phyloP scores from a whole-genome alignment of 169 alveolate species.

The Plasmodium falciparum region DNA sequence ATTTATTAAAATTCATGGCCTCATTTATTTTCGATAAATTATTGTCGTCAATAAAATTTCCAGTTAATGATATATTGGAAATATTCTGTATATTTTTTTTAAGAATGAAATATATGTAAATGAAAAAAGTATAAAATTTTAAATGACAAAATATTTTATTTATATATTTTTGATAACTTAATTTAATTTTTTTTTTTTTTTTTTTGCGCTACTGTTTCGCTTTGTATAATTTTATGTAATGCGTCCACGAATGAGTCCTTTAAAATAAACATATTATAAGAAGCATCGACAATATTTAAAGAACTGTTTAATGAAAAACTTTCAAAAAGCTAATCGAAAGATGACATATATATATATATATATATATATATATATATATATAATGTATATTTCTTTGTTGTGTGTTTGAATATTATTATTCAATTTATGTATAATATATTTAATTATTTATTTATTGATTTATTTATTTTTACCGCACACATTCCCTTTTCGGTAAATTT shows the following conservation, averaged over 20 bases:
- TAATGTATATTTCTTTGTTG: no score
- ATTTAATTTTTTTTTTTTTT: background rate
- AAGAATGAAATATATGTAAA: no score
- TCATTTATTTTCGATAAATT: conserved; percentile 59
- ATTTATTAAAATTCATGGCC: conserved; percentile 56
- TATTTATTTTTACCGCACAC: conserved; percentile 13
- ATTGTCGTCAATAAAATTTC: conserved; percentile 34
- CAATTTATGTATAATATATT: no score
- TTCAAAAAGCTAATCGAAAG: conserved; percentile 48
- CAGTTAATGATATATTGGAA: conserved; percentile 40
- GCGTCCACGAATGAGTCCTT: conserved; percentile 26
- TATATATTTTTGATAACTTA: background rate
- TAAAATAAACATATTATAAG: conserved; percentile 71
- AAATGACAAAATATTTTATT: background rate
- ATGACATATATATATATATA: no score
- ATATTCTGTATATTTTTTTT: conserved; percentile 17
- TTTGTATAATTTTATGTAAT: conserved; percentile 26
- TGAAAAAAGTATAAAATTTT: background rate
- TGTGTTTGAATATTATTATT: no score
- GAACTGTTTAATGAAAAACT: conserved; percentile 52
- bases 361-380: no score
- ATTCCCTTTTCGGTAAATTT: conserved; percentile 50
- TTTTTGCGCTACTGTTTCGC: conserved; percentile 45
- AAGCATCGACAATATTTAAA: conserved; percentile 36
- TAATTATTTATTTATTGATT: no score